Conservation (phyloP, 306 rosid genomes). For the Calophaca sinica region DNA sequence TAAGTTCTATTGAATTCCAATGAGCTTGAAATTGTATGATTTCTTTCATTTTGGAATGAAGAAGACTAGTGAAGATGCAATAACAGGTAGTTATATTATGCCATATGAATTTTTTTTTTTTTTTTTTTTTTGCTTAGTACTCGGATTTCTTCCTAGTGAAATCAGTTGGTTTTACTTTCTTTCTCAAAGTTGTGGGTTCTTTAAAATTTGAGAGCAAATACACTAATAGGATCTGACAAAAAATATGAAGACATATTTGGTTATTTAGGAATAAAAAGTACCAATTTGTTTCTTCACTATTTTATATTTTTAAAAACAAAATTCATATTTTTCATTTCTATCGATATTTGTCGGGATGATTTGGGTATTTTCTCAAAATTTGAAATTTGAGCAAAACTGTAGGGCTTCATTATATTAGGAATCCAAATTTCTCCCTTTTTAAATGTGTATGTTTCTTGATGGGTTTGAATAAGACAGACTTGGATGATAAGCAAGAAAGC, state of each 20-base stretch:
- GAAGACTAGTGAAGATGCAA: conserved; percentile 5
- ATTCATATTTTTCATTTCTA: too few relatives aligned
- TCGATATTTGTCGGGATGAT: too few relatives aligned
- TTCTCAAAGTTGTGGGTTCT: neutral
- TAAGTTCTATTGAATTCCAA: neutral
- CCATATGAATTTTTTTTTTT: neutral
- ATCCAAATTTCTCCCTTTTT: neutral
- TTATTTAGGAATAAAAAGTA: too few relatives aligned
- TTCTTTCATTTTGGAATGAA: conserved; percentile 28
- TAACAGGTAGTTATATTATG: neutral
- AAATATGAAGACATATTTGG: too few relatives aligned
- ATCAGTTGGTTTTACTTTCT: neutral
- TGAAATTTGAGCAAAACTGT: neutral
- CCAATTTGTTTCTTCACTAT: too few relatives aligned
- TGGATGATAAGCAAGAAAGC: conserved; percentile 27
- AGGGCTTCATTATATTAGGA: conserved; percentile 1
- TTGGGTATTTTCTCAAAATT: too few relatives aligned
- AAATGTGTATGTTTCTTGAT: neutral
- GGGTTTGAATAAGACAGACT: neutral
- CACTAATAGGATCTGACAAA: too few relatives aligned
- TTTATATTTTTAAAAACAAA: too few relatives aligned
- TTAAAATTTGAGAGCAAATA: neutral
- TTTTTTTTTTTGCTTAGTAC: neutral
- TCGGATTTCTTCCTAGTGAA: neutral
- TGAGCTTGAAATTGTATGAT: conserved; percentile 1